These are phyloP conservation scores for Trametes punicea DNA, from an alignment of 768 basidiomycete genomes.

Conservation along the genomic window DNA sequence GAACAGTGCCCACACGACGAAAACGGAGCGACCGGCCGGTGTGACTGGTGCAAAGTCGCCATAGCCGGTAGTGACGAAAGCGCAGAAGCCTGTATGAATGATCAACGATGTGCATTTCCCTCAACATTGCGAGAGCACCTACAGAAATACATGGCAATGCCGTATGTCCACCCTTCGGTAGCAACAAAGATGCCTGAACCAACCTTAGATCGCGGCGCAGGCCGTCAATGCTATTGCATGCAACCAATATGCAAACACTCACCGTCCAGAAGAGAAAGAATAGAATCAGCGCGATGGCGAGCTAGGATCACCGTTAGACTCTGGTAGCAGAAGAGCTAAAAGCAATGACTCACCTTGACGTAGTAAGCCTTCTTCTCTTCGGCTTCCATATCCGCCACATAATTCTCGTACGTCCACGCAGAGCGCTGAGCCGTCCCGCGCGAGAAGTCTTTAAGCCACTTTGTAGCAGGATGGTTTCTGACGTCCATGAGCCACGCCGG, in stretches of 20 bases:
- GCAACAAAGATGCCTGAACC: slow-evolving; percentile 64
- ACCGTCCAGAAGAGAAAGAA: slow-evolving; percentile 83
- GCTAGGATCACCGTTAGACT: too few relatives aligned
- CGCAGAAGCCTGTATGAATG: slow-evolving; percentile 51
- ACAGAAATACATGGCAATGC: slow-evolving; percentile 72
- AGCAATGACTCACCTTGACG: slow-evolving; percentile 49
- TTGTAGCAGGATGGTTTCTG: slow-evolving; percentile 8
- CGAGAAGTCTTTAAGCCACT: slow-evolving; percentile 21
- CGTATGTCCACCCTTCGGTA: slow-evolving; percentile 72
- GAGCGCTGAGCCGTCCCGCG: slow-evolving; percentile 4
- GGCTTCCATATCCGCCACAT: slow-evolving; percentile 21
- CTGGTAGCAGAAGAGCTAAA: too few relatives aligned
- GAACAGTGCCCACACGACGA: slow-evolving; percentile 74
- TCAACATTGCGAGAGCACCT: slow-evolving; percentile 21
- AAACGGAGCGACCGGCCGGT: slow-evolving; percentile 70
- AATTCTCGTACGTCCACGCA: slow-evolving; percentile 17
- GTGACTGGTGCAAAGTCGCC: slow-evolving; percentile 63
- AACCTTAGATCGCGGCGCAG: slow-evolving; percentile 38
- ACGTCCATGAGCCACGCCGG: background rate
- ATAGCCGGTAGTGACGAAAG: slow-evolving; percentile 75
- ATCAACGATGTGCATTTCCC: background rate
- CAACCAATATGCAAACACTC: slow-evolving; percentile 18
- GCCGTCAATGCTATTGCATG: background rate
- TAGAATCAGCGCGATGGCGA: slow-evolving; percentile 48
- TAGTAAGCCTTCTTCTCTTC: slow-evolving; percentile 54